Evolutionary conservation across 306 rosid genomes (phyloP), one percentile per base, ranked within the genome.

Genomic region (Quercus agrifolia): DNA sequence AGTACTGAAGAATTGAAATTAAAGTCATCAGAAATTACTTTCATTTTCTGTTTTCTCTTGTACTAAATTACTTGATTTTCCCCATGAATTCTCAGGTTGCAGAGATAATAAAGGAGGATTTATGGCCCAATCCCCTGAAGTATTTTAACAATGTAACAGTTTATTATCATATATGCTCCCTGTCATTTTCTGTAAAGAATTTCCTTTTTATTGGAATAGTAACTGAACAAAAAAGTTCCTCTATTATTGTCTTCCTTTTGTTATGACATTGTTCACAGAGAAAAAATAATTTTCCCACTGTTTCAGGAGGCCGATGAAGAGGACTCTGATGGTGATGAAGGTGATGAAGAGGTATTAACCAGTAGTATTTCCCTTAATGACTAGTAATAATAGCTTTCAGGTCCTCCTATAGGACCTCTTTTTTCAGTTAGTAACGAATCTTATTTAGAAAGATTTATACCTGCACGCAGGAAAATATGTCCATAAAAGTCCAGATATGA

Each of bases 41-140:
- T 49, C 54, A 49, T 49, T 49, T 66, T 30, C 1, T 52, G 56
- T 11, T 44, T 70, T 56, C 38, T 57, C 67, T 49, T 31, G 20
- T 25, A 15, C 19, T 21, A 57, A 64, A 35, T 80, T 51, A 56
- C 46, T 7, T 28, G 31, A 59, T 33, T 27, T 67, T 67, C 55
- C n/a, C 75, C 54, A 28, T 80, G 82, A 49, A 70, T 79, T 78
- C 74, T 82, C 93, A 91, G 92, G 79, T 89, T 71, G 86, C 90
- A 49, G 93, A 89, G 83, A 81, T 91, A 68, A 89, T 91, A 20
- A 91, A 91, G 82, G 93, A 89, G 67, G 92, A 91, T 75, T 76
- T 91, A 38, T 91, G 96, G 96, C 92, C 96, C 82, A 88, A 91
- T 82, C 96, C 96, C 76, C 83, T 89, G 27, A 89, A 88, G 84